Percentiles rank a stretch among this genome's conserved stretches.
Evolutionary conservation across 495 filamentous ascomycete genomes (phyloP).

Genomic region (Penicillium maclennaniae): DNA sequence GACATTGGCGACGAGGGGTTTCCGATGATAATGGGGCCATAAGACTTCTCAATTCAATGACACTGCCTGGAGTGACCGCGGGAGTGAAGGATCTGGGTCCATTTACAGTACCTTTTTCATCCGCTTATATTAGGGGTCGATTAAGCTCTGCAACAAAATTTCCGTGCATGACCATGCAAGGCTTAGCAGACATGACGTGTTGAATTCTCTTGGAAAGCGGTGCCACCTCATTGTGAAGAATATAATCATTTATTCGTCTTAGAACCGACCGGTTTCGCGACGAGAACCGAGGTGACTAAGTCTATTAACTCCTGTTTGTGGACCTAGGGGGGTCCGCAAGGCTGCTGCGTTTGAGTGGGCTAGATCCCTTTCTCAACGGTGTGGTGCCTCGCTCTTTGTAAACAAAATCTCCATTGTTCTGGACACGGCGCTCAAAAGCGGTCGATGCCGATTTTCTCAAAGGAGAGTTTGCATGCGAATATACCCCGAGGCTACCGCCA

Average conservation of each 20-base stretch:
- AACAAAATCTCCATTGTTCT: slow-evolving; percentile 35
- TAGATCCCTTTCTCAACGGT: slow-evolving; percentile 36
- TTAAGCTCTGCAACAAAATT: neutral
- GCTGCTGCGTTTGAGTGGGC: slow-evolving; percentile 42
- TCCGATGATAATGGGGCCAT: no score
- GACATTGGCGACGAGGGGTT: no score
- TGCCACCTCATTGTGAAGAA: slow-evolving; percentile 2
- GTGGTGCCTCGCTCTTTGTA: slow-evolving; percentile 40
- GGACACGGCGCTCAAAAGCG: slow-evolving; percentile 38
- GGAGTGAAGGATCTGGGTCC: no score
- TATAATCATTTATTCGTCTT: slow-evolving; percentile 13
- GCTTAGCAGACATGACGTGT: slow-evolving; percentile 1
- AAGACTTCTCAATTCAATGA: no score
- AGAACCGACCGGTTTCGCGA: slow-evolving; percentile 42
- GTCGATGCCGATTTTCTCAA: slow-evolving; percentile 60
- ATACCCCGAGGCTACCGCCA: slow-evolving; percentile 79
- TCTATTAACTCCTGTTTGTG: slow-evolving; percentile 27
- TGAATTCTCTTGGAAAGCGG: neutral
- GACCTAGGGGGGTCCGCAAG: slow-evolving; percentile 32
- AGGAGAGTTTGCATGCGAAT: slow-evolving; percentile 75
- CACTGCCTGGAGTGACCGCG: no score
- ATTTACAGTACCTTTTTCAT: no score
- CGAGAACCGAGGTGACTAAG: slow-evolving; percentile 21
- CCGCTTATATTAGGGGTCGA: neutral
- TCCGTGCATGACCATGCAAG: neutral